Percentiles rank a stretch among this genome's conserved stretches.
Evolutionary conservation across 2,329 filamentous ascomycete genomes (phyloP).

Genomic region (Penicillium sp.): DNA sequence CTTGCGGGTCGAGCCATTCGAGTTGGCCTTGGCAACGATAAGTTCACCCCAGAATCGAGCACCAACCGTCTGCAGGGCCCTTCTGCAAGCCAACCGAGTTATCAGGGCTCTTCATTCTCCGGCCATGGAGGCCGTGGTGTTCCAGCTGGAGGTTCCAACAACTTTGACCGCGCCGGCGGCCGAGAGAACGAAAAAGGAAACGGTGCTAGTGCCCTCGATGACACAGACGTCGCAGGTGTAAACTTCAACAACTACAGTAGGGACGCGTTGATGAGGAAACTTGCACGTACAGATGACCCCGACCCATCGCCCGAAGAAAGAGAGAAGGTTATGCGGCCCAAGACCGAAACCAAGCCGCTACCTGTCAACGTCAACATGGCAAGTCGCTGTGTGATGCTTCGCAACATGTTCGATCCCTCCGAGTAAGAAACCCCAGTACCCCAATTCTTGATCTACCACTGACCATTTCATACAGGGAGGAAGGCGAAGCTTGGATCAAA

Average conservation of each 20-base stretch:
- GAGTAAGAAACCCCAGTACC: conserved; percentile 59
- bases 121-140: conserved; percentile 81
- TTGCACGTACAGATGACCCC: conserved; percentile 88
- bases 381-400: conserved; percentile 85
- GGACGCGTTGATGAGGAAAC: conserved; percentile 96
- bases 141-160: conserved; percentile 65
- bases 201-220: conserved; percentile 89
- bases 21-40: conserved; percentile 99
- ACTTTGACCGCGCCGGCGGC: conserved; percentile 84
- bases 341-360: conserved; percentile 69
- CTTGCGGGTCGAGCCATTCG: conserved; percentile 94
- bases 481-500: conserved; percentile 82
- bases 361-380: conserved; percentile 86
- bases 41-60: conserved; percentile 97
- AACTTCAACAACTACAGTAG: conserved; percentile 99
- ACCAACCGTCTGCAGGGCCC: conserved; percentile 86
- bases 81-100: conserved; percentile 58
- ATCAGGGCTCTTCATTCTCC: conserved; percentile 86
- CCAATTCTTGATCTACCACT: conserved; percentile 19
- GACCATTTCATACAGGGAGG: conserved; percentile 57
- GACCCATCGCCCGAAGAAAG: conserved; percentile 57
- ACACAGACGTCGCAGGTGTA: conserved; percentile 94
- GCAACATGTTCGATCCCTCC: conserved; percentile 89
- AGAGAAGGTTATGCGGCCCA: conserved; percentile 68
- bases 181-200: conserved; percentile 83